Evolutionary conservation across 2,329 filamentous ascomycete genomes (phyloP).

Genomic region (Hymenoscyphus occultus): DNA sequence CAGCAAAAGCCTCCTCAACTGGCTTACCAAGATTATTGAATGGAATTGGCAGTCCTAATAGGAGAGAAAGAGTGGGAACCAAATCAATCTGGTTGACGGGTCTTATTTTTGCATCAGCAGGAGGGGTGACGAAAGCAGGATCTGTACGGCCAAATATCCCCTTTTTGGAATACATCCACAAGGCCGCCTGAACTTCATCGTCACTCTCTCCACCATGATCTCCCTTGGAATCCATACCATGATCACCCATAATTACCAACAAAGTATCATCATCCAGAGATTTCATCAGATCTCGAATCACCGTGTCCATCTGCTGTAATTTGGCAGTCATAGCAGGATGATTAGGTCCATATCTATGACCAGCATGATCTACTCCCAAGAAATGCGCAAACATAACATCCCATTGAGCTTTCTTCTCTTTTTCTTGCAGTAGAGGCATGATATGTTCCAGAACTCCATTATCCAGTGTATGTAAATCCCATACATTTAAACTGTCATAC

Average conservation of each 20-base stretch:
- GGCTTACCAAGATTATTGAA: conserved; percentile 94
- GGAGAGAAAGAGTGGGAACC: conserved; percentile 83
- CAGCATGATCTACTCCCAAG: conserved; percentile 93
- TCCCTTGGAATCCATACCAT: conserved; percentile 96
- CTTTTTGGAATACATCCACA: conserved; percentile 98
- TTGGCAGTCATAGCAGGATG: conserved; percentile 91
- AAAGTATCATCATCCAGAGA: conserved; percentile 81
- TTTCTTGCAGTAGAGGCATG: conserved; percentile 68
- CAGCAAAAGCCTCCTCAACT: conserved; percentile 90
- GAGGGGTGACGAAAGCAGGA: conserved; percentile 55
- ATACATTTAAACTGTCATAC: conserved; percentile 98
- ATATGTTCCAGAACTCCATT: conserved; percentile 92
- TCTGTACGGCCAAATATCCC: conserved; percentile 77
- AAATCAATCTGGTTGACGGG: conserved; percentile 87
- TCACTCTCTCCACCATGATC: conserved; percentile 98
- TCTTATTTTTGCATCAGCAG: conserved; percentile 71
- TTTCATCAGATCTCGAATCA: conserved; percentile 69
- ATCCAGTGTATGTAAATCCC: conserved; percentile 95
- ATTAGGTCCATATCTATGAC: conserved; percentile 91
- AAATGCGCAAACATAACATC: conserved; percentile 95
- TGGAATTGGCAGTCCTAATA: conserved; percentile 88
- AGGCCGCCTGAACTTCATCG: conserved; percentile 87
- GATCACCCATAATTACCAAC: conserved; percentile 96
- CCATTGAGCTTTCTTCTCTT: conserved; percentile 68
- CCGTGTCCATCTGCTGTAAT: conserved; percentile 82